Percentiles rank a stretch among this genome's conserved stretches.
Conservation (phyloP, 2,329 filamentous ascomycete species). For the Pseudogymnoascus sp. region DNA sequence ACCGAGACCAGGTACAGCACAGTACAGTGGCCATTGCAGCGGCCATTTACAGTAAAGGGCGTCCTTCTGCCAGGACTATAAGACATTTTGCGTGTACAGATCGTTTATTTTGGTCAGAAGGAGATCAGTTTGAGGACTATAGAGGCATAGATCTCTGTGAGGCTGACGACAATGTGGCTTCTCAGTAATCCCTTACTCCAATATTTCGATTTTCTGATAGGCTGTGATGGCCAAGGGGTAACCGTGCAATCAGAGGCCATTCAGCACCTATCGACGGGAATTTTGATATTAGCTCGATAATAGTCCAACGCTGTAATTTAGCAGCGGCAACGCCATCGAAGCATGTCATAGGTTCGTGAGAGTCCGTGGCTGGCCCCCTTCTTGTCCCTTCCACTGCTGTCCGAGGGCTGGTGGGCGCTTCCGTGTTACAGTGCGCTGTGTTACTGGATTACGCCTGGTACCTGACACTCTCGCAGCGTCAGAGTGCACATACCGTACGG, state of each 20-base stretch:
- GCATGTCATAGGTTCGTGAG: not conserved
- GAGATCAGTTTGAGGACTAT: not conserved
- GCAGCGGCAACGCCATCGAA: not conserved
- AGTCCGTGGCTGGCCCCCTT: not conserved
- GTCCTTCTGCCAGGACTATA: not conserved
- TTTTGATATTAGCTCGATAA: not conserved
- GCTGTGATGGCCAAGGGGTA: not conserved
- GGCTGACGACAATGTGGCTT: not conserved
- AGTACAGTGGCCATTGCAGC: not conserved
- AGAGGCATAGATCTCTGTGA: not conserved
- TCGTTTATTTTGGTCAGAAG: not conserved
- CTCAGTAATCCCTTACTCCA: not conserved
- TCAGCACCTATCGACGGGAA: not conserved
- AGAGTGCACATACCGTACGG: not conserved
- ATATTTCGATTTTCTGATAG: not conserved
- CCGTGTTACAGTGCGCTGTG: not conserved
- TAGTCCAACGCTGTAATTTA: not conserved
- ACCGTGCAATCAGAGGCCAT: not conserved
- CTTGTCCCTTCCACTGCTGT: not conserved
- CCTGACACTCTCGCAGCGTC: not conserved
- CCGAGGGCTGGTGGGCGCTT: conserved; percentile 1
- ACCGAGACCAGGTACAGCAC: not conserved
- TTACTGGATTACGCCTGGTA: not conserved
- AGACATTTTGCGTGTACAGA: not conserved
- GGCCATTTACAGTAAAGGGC: not conserved